Base-by-base conservation (phyloP, 2,329 filamentous ascomycete species). In the Whalleya microplaca region DNA sequence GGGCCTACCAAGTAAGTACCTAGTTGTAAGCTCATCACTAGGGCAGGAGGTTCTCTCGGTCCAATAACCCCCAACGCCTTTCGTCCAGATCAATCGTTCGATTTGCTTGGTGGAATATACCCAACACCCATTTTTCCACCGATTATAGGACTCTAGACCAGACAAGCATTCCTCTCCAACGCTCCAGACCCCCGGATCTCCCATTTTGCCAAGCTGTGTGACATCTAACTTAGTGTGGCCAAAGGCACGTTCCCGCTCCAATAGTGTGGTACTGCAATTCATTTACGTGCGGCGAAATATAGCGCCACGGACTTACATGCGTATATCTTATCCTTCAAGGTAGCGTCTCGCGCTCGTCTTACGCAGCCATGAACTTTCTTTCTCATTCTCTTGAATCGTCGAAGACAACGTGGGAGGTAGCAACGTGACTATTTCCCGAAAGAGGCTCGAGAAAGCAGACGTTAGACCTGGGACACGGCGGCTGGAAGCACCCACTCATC, bases 71-170 rank as follows among this genome's bases (percentile, higher is more conserved):
- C 55, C 45, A 56, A 18, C 29, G 29, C 48, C 52, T 48, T 58
- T 58, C 21, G 45, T 43, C 44, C 51, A 60, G 40, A 27, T 18
- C 45, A 27, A 48, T 29, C 16, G n/a, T 44, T 32, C 27, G 37
- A 29, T 58, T 50, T 61, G 55, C 41, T 61, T 65, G 63, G 64
- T 64, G 64, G 64, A 64, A 59, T 53, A 43, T 44, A 27, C 51
- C 37, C 41, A 56, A 40, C 41, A 10, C 14, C 10, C 20, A 52
- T 56, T 55, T 37, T 65, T 60, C 59, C 64, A 60, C 62, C 64
- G 58, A 58, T 66, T 52, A 61, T 45, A 44, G 21, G 14, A 27
- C 14, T 20, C 19, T 21, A 16, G 32, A 12, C 14, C 14, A 37
- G 32, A 37, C 27, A 51, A 46, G 16, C 41, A 45, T 43, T 47